These are phyloP conservation scores for Crithidia fasciculata DNA, from an alignment of 208 protist species.

Conservation along the genomic window DNA sequence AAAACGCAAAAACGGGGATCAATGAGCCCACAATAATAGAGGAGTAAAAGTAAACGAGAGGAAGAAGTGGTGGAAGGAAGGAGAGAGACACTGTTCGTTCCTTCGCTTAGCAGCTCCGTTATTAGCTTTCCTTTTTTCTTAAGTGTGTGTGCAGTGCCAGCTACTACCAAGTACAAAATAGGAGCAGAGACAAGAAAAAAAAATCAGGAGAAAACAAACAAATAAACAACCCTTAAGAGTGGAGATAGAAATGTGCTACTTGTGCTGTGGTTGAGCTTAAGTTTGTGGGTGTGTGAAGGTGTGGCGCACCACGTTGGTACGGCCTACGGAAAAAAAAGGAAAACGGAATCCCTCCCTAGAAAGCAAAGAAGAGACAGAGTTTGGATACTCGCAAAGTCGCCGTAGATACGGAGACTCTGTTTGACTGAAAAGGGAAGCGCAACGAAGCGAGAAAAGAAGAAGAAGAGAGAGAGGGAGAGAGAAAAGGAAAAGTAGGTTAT, in stretches of 20 bases:
- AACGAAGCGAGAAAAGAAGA: background rate
- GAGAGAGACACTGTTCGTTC: background rate
- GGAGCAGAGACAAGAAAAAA: conserved; percentile 7
- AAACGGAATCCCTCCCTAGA: background rate
- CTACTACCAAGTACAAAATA: background rate
- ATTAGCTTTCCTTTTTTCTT: background rate
- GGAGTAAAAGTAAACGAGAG: conserved; percentile 12
- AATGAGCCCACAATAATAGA: conserved; percentile 6
- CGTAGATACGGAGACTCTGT: background rate
- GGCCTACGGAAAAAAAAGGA: conserved; percentile 1
- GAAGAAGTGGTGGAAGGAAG: conserved; percentile 9
- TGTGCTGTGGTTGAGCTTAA: conserved; percentile 2
- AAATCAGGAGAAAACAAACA: conserved; percentile 8
- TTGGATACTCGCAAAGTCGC: background rate
- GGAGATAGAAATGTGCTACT: background rate
- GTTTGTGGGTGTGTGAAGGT: background rate
- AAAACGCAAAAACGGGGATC: conserved; percentile 3
- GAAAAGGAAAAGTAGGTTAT: too few species aligned
- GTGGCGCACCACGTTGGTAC: conserved; percentile 8
- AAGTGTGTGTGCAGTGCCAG: background rate
- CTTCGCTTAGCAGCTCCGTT: background rate
- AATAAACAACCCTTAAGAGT: conserved; percentile 12
- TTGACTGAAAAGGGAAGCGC: background rate
- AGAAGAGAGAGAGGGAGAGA: background rate
- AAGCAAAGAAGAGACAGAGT: background rate